These are phyloP conservation scores for Ascobolus immersus DNA, from an alignment of 495 filamentous ascomycete genomes.

Conservation along the genomic window DNA sequence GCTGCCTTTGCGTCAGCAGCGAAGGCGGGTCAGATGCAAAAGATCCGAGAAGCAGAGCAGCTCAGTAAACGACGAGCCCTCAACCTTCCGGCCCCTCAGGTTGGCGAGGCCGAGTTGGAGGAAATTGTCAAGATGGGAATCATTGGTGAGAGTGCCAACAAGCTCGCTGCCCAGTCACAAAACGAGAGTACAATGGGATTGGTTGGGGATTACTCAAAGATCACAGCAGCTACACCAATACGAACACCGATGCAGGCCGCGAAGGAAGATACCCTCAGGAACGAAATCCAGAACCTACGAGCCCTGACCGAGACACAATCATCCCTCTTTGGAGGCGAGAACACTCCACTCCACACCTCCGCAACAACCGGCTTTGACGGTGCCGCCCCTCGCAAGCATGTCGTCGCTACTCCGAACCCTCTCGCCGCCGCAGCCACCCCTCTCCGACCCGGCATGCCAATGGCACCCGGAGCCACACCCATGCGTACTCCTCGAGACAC, in stretches of 20 bases:
- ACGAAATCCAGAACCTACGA: slow-evolving; percentile 85
- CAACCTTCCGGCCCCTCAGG: slow-evolving; percentile 64
- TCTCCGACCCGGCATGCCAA: slow-evolving; percentile 40
- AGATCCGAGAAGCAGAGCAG: slow-evolving; percentile 84
- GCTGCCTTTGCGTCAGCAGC: slow-evolving; percentile 65
- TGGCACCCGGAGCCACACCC: slow-evolving; percentile 63
- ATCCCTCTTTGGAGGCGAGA: slow-evolving; percentile 83
- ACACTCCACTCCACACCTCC: slow-evolving; percentile 58
- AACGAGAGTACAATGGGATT: slow-evolving; percentile 66
- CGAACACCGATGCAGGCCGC: slow-evolving; percentile 72
- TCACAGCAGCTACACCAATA: slow-evolving; percentile 67
- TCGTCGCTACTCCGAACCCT: slow-evolving; percentile 75
- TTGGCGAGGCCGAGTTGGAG: slow-evolving; percentile 76
- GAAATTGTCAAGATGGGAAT: slow-evolving; percentile 98
- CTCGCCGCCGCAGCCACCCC: slow-evolving; percentile 70
- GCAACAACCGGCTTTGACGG: slow-evolving; percentile 77
- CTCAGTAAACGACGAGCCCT: slow-evolving; percentile 70
- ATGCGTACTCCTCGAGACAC: slow-evolving; percentile 75
- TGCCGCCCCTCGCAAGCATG: slow-evolving; percentile 51
- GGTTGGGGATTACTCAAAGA: slow-evolving; percentile 54
- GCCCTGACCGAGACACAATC: slow-evolving; percentile 86
- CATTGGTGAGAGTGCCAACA: slow-evolving; percentile 68
- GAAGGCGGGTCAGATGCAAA: slow-evolving; percentile 87
- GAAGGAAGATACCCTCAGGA: slow-evolving; percentile 82
- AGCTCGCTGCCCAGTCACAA: slow-evolving; percentile 48